Conservation (phyloP, 192 early-diverging fungal genomes). For the Backusella liffmaniae region DNA sequence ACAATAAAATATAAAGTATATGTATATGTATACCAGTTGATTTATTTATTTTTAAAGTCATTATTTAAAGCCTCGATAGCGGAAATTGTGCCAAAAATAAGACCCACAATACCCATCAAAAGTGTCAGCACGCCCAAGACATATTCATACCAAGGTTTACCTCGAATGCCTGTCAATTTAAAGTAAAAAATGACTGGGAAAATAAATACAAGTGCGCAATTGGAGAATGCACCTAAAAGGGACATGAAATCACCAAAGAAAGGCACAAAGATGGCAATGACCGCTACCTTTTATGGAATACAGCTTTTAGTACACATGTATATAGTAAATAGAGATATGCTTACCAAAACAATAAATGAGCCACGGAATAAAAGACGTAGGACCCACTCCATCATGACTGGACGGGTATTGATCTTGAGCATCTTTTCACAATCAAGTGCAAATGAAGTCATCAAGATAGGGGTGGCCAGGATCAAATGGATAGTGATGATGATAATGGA, state of each 20-base stretch:
- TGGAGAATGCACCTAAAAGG: slow-evolving; percentile 70
- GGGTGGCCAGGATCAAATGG: slow-evolving; percentile 78
- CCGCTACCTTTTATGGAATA: not conserved
- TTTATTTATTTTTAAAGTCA: slow-evolving; percentile 12
- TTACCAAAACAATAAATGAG: slow-evolving; percentile 49
- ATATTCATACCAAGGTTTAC: slow-evolving; percentile 20
- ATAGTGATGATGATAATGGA: slow-evolving; percentile 68
- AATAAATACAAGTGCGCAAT: slow-evolving; percentile 66
- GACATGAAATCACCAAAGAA: slow-evolving; percentile 78
- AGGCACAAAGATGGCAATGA: slow-evolving; percentile 63
- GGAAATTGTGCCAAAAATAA: slow-evolving; percentile 33
- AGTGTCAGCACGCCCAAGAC: slow-evolving; percentile 12
- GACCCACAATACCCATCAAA: slow-evolving; percentile 27
- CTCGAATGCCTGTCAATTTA: slow-evolving; percentile 59
- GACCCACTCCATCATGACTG: slow-evolving; percentile 45
- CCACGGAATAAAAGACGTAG: slow-evolving; percentile 53
- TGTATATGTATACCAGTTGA: not conserved
- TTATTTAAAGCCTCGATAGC: slow-evolving; percentile 17
- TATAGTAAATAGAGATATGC: slow-evolving; percentile 1
- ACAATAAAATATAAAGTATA: not conserved
- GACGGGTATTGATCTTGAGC: slow-evolving; percentile 42
- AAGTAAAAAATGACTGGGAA: slow-evolving; percentile 73
- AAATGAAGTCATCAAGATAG: slow-evolving; percentile 69
- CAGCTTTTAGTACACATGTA: not conserved
- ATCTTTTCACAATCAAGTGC: slow-evolving; percentile 63